Evolutionary conservation across 2,329 filamentous ascomycete species (phyloP).

Genomic region (Diplodia sapinea): DNA sequence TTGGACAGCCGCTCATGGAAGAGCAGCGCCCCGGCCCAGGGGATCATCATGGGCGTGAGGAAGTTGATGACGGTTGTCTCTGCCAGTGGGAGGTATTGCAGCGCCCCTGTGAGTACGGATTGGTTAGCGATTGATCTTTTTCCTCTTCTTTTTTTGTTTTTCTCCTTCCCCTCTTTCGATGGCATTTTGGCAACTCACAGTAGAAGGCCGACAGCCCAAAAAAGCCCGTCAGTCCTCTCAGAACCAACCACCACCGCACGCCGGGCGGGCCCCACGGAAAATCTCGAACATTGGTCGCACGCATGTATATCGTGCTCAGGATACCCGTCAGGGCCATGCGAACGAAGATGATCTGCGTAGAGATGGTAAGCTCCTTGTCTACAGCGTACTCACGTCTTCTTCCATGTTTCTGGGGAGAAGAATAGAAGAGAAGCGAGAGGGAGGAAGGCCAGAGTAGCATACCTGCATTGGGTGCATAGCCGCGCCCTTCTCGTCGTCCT

Average conservation of each 20-base stretch:
- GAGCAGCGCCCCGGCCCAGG: constrained; percentile 77
- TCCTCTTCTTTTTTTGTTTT: no score
- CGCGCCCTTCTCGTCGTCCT: constrained; percentile 19
- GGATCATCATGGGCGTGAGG: constrained; percentile 75
- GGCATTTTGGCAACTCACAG: constrained; percentile 34
- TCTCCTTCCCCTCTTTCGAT: no score
- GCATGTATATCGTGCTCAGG: constrained; percentile 73
- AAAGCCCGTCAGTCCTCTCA: constrained; percentile 40
- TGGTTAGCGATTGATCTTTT: not conserved
- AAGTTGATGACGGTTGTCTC: constrained; percentile 90
- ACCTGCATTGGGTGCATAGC: constrained; percentile 31
- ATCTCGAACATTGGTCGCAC: constrained; percentile 57
- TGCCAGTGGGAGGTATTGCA: constrained; percentile 78
- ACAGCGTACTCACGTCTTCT: not conserved
- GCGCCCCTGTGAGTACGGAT: constrained; percentile 61
- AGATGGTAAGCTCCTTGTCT: not conserved
- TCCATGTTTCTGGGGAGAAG: not conserved
- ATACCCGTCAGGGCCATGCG: constrained; percentile 75
- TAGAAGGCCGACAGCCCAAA: constrained; percentile 41
- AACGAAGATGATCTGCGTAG: constrained; percentile 69
- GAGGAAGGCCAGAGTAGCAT: not conserved
- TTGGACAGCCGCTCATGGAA: constrained; percentile 76
- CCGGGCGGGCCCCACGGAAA: constrained; percentile 38
- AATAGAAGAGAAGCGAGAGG: not conserved
- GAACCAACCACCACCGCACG: constrained; percentile 35